phyloP scores from a whole-genome alignment of 495 filamentous ascomycete genomes.

The Podospora pseudopauciseta region DNA sequence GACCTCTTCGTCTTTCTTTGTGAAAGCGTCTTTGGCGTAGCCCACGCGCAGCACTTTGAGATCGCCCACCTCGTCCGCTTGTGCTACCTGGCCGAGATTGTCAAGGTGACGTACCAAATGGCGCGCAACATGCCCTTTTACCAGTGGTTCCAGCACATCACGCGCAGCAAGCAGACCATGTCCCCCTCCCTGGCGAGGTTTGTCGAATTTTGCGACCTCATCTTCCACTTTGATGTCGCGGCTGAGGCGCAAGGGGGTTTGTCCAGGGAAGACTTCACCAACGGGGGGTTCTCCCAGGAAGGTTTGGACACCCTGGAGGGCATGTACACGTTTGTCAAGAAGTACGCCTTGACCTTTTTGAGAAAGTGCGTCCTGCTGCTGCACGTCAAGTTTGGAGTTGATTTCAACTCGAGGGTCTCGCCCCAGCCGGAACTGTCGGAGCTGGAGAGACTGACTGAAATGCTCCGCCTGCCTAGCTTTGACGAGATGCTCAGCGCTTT shows the following conservation, averaged over 20 bases:
- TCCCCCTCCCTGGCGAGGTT: conserved; percentile 42
- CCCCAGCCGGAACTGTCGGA: conserved; percentile 65
- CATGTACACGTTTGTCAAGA: conserved; percentile 54
- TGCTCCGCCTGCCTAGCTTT: conserved; percentile 70
- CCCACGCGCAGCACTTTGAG: conserved; percentile 54
- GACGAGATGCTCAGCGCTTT: conserved; percentile 66
- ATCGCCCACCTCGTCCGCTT: conserved; percentile 79
- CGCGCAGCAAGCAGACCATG: conserved; percentile 19
- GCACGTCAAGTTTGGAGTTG: conserved; percentile 81
- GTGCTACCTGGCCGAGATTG: conserved; percentile 88
- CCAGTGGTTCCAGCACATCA: conserved; percentile 38
- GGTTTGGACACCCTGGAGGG: conserved; percentile 40
- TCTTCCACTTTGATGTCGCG: conserved; percentile 30
- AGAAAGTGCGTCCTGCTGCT: conserved; percentile 81
- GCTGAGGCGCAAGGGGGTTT: conserved; percentile 8
- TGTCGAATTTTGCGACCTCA: conserved; percentile 39
- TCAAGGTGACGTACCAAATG: conserved; percentile 63
- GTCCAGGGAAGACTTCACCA: conserved; percentile 22
- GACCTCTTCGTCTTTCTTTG: conserved; percentile 90
- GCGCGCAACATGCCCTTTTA: conserved; percentile 42
- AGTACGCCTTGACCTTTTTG: conserved; percentile 85
- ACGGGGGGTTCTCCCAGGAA: conserved; percentile 42
- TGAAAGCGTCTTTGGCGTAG: conserved; percentile 61
- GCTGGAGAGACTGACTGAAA: conserved; percentile 73
- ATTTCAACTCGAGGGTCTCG: conserved; percentile 74